Evolutionary conservation across 108 stramenopile genomes (phyloP), one percentile per base, ranked within the genome.

Genomic region (Pseudonitzschia multiseries): DNA sequence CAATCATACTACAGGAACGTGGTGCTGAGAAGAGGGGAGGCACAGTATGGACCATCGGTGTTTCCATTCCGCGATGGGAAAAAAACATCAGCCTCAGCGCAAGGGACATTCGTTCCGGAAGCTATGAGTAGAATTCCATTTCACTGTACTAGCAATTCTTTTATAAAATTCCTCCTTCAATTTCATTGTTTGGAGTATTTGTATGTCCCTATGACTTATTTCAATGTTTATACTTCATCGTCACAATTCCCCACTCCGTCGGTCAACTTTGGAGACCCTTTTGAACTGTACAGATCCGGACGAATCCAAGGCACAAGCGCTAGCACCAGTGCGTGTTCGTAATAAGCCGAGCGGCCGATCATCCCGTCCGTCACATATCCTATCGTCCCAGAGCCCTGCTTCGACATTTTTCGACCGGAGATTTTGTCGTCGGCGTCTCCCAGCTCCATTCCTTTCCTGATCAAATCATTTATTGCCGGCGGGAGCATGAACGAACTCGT

Each of bases 381-480:
- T 2, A 98, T 92, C 40, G 94, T 89, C 32, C 97, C 95, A 12
- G 70, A 70, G 50, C 88, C 87, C 41, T 91, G 87, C 69, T 96
- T 96, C 13, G 86, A 87, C 69, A 90, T 90, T 21, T 69, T 73
- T 6, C 91, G 73, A 24, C 76, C 66, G 73, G 91, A 93, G 31
- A 97, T 83, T 28, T 76, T 63, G 72, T 96, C 96, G 77, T 96
- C 95, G 5, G 96, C 97, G 70, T 91, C 77, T 51, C 97, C 97
- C 24, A 98, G 68, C 80, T 98, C 97, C 90, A 98, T 92, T 26
- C 84, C 83, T 40, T 86, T 64, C 10, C 77, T 44, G 8, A 96
- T 78, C 28, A 96, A 68, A 24, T 80, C 56, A n/a, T 79, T 72
- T 18, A 98, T 69, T 4, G 69, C 65, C 0, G 82, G 78, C 15